Evolutionary conservation across 2,329 filamentous ascomycete species (phyloP).

Genomic region (Rutstroemia sydowiana): DNA sequence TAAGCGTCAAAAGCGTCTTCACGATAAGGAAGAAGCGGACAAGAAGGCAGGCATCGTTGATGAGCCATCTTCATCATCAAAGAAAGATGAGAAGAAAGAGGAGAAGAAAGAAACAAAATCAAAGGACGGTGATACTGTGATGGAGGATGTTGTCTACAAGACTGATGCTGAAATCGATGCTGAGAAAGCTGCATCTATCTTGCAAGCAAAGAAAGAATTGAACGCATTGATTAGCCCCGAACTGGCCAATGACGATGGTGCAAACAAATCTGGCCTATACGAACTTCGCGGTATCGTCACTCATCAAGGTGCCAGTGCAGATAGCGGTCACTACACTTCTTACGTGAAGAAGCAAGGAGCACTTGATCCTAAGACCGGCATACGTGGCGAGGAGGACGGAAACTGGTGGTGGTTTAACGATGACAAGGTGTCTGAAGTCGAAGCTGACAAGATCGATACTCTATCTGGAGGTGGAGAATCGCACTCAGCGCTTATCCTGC

Average conservation of each 20-base stretch:
- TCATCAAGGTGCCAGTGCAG: constrained; percentile 91
- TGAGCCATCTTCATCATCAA: constrained; percentile 31
- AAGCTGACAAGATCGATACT: constrained; percentile 81
- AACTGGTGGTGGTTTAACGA: constrained; percentile 99
- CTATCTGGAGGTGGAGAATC: constrained; percentile 84
- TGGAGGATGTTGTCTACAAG: constrained; percentile 61
- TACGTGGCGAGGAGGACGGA: constrained; percentile 73
- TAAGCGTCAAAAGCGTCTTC: constrained; percentile 75
- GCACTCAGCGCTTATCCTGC: constrained; percentile 72
- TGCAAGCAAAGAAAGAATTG: constrained; percentile 82
- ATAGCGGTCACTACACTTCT: constrained; percentile 95
- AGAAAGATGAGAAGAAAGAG: constrained; percentile 38
- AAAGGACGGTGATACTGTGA: constrained; percentile 63
- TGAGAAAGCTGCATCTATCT: constrained; percentile 68
- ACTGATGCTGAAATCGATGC: constrained; percentile 89
- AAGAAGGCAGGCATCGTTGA: constrained; percentile 42
- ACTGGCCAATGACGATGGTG: constrained; percentile 67
- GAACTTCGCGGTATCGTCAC: constrained; percentile 91
- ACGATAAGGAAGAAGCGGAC: constrained; percentile 42
- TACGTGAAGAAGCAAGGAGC: constrained; percentile 88
- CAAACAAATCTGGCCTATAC: constrained; percentile 91
- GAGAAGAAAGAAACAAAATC: constrained; percentile 33
- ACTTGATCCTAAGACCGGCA: constrained; percentile 68
- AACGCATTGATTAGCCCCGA: constrained; percentile 68
- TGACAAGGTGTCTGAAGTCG: constrained; percentile 90